Evolutionary conservation across 257 asterid species (phyloP).

Genomic region (Solanum chiquidenum): DNA sequence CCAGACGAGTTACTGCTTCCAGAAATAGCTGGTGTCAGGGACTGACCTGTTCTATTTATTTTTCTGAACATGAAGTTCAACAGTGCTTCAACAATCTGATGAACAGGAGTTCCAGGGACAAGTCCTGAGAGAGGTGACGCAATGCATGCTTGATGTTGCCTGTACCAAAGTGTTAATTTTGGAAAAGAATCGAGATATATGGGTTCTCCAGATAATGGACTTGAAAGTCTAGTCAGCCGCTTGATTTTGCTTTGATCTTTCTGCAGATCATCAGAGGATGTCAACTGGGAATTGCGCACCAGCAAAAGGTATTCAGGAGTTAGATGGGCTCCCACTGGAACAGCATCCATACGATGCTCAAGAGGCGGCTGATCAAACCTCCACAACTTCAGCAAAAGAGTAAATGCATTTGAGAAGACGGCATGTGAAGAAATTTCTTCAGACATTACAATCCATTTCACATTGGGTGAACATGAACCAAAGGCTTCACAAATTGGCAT

Average conservation of each 20-base stretch:
- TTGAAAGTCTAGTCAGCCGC: constrained; percentile 40
- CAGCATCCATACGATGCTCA: constrained; percentile 61
- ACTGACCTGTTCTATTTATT: constrained; percentile 49
- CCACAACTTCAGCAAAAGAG: constrained; percentile 86
- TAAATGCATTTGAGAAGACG: constrained; percentile 88
- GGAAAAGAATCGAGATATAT: constrained; percentile 81
- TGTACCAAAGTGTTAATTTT: constrained; percentile 78
- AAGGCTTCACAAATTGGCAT: constrained; percentile 95
- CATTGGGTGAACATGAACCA: constrained; percentile 80
- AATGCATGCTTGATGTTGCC: constrained; percentile 85
- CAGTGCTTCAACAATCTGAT: constrained; percentile 80
- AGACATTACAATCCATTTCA: constrained; percentile 66
- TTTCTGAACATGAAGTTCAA: constrained; percentile 78
- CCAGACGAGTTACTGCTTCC: constrained; percentile 69
- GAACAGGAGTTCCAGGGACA: constrained; percentile 85
- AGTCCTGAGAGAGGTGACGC: constrained; percentile 77
- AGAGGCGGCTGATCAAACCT: constrained; percentile 88
- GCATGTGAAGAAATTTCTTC: constrained; percentile 72
- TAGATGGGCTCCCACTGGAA: constrained; percentile 58
- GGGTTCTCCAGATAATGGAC: constrained; percentile 50
- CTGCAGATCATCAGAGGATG: constrained; percentile 34
- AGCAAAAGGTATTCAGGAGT: constrained; percentile 82
- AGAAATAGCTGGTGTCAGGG: constrained; percentile 60
- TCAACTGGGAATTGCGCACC: constrained; percentile 64
- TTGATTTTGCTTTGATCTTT: constrained; percentile 36